Base-by-base conservation (phyloP, 768 basidiomycete species). In the Asterophora parasitica region DNA sequence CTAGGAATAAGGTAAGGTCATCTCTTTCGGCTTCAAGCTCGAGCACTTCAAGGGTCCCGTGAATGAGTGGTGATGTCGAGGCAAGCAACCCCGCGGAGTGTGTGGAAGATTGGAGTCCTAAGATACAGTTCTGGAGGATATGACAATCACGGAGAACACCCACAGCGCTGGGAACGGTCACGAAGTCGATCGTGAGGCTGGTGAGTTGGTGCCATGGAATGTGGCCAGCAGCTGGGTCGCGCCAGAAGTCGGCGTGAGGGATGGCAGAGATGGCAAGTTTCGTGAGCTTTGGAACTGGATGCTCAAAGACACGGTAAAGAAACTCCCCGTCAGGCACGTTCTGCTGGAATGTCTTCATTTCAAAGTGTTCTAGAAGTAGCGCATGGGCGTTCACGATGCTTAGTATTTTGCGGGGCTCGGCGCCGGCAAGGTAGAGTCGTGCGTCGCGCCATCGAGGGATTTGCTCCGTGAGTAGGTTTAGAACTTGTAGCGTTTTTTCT, bases 121-220 rank as follows among this genome's bases (percentile, higher is more conserved):
- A 46, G 10, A 52, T 54, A 49, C 60, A 65, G 16, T 26, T 19
- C 40, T 48, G 30, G 30, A 48, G 32, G 23, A 13, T 41, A 9
- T 30, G 19, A 33, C 47, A 48, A 15, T 28, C 33, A 31, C 26
- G 2, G 13, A 49, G 34, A 16, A 49, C 27, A 15, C n/a, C 31
- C 15, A 49, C 12, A 7, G 34, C 48, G 3, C 30, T 16, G 10
- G 15, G 27, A 5, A 49, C 15, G 1, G 41, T 28, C 27, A 64
- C 49, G 46, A 61, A 63, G 20, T 61, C 62, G 30, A 66, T 51
- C 8, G 59, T 55, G 8, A 63, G 51, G 4, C 58, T 48, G 8
- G 54, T 53, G 3, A 70, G 53, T 38, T 68, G 69, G 10, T 44
- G 53, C 66, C 66, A 70, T 13, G 66, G 65, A 19, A 70, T 58